phyloP scores from a whole-genome alignment of 2,329 filamentous ascomycete genomes.

The Colletotrichum cuscutae region DNA sequence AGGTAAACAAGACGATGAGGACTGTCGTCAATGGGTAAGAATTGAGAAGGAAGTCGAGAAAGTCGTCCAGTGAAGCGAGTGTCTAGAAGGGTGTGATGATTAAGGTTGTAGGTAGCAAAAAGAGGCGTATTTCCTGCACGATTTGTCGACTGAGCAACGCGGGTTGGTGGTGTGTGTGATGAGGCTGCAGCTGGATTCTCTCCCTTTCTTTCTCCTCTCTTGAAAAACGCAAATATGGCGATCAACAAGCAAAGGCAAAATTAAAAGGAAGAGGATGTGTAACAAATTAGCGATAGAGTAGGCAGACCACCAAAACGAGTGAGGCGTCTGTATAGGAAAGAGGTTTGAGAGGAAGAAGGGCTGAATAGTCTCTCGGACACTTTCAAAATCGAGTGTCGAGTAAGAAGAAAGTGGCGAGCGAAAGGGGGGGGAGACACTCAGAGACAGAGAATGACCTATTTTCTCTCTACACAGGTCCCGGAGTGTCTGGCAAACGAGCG shows the following conservation, averaged over 20 bases:
- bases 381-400: conserved; percentile 9
- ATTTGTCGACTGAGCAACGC: conserved; percentile 32
- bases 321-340: conserved; percentile 54
- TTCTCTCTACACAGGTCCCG: not conserved
- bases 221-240: conserved; percentile 5
- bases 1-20: conserved; percentile 14
- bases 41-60: no score
- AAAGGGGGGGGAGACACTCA: conserved; percentile 10
- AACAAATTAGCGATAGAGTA: conserved; percentile 48
- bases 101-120: not conserved
- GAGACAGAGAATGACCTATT: conserved; percentile 17
- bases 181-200: conserved; percentile 14
- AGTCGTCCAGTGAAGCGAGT: conserved; percentile 1
- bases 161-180: not conserved
- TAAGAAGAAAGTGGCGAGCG: conserved; percentile 35
- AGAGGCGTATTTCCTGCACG: conserved; percentile 11
- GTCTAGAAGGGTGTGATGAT: conserved; percentile 6
- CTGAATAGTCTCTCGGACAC: conserved; percentile 31
- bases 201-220: conserved; percentile 20
- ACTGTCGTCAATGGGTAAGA: not conserved
- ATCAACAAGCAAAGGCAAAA: conserved; percentile 1
- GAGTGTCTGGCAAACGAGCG: not conserved
- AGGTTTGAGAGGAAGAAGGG: conserved; percentile 38
- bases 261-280: conserved; percentile 34
- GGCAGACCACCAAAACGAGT: conserved; percentile 67